phyloP scores from a whole-genome alignment of 495 filamentous ascomycete species.

The Trichoderma orchidacearum region DNA sequence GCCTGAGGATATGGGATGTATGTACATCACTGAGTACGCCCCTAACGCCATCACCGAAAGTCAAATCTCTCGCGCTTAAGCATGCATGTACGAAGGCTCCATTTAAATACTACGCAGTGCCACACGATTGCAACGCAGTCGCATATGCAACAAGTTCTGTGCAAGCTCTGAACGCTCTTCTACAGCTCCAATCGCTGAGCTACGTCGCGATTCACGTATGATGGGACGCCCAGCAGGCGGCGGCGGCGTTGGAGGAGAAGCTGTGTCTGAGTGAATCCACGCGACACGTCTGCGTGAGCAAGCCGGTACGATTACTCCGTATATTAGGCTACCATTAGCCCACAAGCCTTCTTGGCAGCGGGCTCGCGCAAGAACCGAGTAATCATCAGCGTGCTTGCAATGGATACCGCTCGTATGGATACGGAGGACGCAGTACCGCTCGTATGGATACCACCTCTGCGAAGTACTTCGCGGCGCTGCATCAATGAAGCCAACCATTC shows the following conservation, averaged over 20 bases:
- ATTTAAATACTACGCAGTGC: neutral
- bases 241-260: neutral
- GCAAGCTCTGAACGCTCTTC: neutral
- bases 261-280: neutral
- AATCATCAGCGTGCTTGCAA: neutral
- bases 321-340: too few relatives aligned
- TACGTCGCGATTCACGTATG: neutral
- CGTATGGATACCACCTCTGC: neutral
- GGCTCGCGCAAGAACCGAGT: neutral
- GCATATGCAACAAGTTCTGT: neutral
- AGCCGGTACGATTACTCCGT: too few relatives aligned
- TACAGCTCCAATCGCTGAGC: too few relatives aligned
- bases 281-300: neutral
- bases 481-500: neutral
- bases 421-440: too few relatives aligned
- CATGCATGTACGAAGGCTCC: neutral
- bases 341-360: neutral
- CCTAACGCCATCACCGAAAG: neutral
- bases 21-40: too few relatives aligned
- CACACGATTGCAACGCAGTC: neutral
- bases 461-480: neutral
- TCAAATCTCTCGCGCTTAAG: neutral
- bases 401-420: neutral
- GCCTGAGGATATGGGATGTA: neutral
- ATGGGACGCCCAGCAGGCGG: neutral